Base-by-base conservation (phyloP, 805 yeast species). In the Starmerella riodocensis region DNA sequence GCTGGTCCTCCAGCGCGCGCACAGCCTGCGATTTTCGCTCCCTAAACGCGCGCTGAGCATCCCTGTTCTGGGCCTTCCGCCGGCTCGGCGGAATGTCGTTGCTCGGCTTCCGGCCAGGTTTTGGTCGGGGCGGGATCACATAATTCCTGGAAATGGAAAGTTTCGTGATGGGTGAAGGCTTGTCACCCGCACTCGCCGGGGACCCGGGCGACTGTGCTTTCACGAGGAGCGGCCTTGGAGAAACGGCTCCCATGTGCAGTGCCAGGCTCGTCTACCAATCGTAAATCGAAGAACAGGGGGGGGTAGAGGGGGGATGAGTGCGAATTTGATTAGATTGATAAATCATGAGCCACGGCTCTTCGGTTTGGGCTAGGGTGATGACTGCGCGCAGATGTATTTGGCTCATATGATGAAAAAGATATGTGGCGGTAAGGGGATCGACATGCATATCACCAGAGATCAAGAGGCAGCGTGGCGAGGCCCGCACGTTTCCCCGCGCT, bases 101-200 rank as follows among this genome's bases (percentile, higher is more conserved):
- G 47, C 75, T 64, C 13, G 79, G 79, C 57, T 74, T 74, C 21
- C 70, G 50, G 23, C 70, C 69, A 12, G 68, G 68, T 55, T 80
- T 77, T 20, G 93, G 91, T 48, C 91, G 65, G 9, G 93, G 93
- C 3, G 93, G 93, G 23, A 80, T 61, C 6, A 78, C 85, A 86
- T 91, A 83, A 53, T 74, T 76, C 53, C 78, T 78, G 37, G 85
- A 77, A 1, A 88, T 76, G 22, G 54, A 51, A 14, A 61, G 57
- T 40, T 50, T 41, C 14, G 46, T 41, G 11, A 34, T 29, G 9
- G 22, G 34, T 14, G 29, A 4, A 12, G 34, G 11, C 17, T 17
- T 9, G 31, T 28, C 31, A 14, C 31, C 17, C 12, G 17, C 28
- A 18, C 20, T 18, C 29, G 29, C 13, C 6, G 42, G 39, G 6